These are phyloP conservation scores for Neurospora sp. DNA, from an alignment of 2,329 filamentous ascomycete genomes.

Conservation along the genomic window DNA sequence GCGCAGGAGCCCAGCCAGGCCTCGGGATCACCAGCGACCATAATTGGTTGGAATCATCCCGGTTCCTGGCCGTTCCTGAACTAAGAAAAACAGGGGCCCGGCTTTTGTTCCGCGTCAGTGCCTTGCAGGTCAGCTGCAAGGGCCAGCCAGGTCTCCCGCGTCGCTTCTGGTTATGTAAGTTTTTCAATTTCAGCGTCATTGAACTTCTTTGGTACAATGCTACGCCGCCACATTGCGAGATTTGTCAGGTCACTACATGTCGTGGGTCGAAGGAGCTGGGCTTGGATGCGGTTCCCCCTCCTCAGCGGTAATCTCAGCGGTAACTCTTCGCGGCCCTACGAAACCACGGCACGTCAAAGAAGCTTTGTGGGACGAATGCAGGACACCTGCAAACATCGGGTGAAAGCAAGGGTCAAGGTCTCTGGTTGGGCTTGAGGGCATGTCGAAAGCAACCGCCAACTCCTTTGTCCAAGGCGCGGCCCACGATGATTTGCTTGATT, in stretches of 20 bases:
- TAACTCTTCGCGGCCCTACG: neutral
- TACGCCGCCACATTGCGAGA: neutral
- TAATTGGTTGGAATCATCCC: conserved; percentile 1
- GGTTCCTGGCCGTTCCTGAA: conserved; percentile 4
- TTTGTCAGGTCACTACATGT: neutral
- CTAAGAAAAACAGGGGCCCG: conserved; percentile 3
- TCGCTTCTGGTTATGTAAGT: neutral
- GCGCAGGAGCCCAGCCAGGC: neutral
- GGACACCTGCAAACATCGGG: neutral
- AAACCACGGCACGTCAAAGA: neutral
- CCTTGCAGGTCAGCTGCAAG: conserved; percentile 7
- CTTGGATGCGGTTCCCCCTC: neutral
- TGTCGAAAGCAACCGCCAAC: neutral
- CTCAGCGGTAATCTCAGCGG: neutral
- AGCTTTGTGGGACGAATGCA: neutral
- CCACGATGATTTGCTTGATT: neutral
- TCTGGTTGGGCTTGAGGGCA: neutral
- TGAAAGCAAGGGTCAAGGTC: neutral
- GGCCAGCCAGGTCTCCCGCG: conserved; percentile 1
- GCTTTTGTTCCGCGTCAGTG: conserved; percentile 4
- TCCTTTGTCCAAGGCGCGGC: neutral
- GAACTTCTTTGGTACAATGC: neutral
- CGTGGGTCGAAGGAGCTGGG: neutral
- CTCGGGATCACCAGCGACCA: neutral
- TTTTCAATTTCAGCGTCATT: neutral